Base-by-base conservation (phyloP, 2,329 filamentous ascomycete species). In the Beauveria scarabaeidicola region DNA sequence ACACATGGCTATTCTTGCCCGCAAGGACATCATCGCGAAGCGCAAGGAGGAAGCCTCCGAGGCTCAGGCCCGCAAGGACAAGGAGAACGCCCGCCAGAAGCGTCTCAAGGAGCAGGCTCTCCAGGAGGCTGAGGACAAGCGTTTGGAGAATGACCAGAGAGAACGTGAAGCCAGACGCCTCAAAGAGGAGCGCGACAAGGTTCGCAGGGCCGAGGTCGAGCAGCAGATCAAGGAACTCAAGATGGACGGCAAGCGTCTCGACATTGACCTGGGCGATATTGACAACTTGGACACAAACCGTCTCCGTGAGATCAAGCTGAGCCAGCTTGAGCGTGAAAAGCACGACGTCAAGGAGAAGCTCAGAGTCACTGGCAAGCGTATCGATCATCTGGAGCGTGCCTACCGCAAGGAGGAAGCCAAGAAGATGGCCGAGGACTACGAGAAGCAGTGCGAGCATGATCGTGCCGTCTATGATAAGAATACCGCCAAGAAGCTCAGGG, bases 251-350 rank as follows among this genome's bases (percentile, higher is more conserved):
- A 95, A 95, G 79, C 83, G 78, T 54, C 75, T 86, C 47, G 81
- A 87, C 64, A 87, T 97, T 63, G 91, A 91, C 67, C 76, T 90
- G 60, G 87, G 89, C 60, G 86, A 97, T 68, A 80, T 97, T 59
- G 88, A 94, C 63, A 90, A 90, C 65, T 83, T 97, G 60, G 92
- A 97, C 74, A 90, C 87, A 73, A 91, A 91, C 74, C 87, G 88
- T 64, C 89, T 99, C 67, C 92, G 94, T 72, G 88, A 90, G 66
- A 88, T 99, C 78, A 97, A 97, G 81, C 84, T 99, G 61, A 89
- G 90, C 62, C 93, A 96, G 75, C 84, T 99, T 11, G 94, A 97
- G 78, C 92, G 93, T 68, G 94, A 97, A 81, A 99, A 97, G 87
- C 96, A 93, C 70, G 91, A 94, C 70, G 86, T 97, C 66, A 90